Evolutionary conservation across 768 basidiomycete species (phyloP), one percentile per base, ranked within the genome.

Genomic region (Dictyophora rubrovolvata): DNA sequence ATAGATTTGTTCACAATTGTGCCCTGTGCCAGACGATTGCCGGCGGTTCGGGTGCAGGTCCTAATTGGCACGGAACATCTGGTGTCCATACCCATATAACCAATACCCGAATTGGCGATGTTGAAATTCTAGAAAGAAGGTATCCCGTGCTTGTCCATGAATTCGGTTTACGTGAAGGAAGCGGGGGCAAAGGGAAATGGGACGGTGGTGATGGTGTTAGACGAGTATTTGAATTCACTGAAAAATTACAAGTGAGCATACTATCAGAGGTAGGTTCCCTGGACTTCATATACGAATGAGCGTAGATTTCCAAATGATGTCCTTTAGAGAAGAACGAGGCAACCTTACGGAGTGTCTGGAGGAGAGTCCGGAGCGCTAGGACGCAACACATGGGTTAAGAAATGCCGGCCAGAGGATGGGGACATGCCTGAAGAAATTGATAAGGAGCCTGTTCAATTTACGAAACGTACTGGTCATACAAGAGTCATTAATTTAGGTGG

Each of bases 71-170:
- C 65, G 94, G 94, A 3, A 92, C 91, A 16, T 89, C 89, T 22
- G 93, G 93, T 7, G 89, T 95, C 1, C 93, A 95, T 69, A 93
- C 91, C 1, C 90, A 93, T 67, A 93, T 93, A 65, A 93, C 93
- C 0, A 93, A 93, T 69, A 93, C 91, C 10, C 83, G 91, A 11
- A 93, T 93, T 48, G 91, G 91, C 20, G 94, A 97, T 65, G 86
- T 93, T 36, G 94, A 97, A 68, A 87, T 95, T 65, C 78, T 97
- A 36, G 94, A 97, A 68, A 81, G 93, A 52, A 83, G 94, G 48
- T 97, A 96, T 69, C 93, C 94, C 0, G 84, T 95, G n/a, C 74
- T 96, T 64, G 64, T 97, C 16, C 89, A 88, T 67, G 83, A 80
- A 66, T 96, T 96, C 68, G 87, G 84, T 5, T 68, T 93, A 50